Percentiles rank a stretch among this genome's conserved stretches.
Evolutionary conservation across 2,329 filamentous ascomycete species (phyloP).

Genomic region (Colletotrichum sublineola): DNA sequence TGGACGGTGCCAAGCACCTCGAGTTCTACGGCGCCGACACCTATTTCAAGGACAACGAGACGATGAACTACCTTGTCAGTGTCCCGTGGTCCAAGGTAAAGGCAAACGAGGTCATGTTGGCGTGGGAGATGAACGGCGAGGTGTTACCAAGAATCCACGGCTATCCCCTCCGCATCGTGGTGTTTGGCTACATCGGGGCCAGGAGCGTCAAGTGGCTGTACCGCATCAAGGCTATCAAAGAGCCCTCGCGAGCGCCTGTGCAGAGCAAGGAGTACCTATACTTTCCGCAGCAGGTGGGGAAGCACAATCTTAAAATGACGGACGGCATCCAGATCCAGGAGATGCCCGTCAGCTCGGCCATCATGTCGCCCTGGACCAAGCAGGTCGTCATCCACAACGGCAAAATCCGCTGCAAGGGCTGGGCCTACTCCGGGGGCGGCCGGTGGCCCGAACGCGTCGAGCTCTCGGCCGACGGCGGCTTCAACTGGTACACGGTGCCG

Average conservation of each 20-base stretch:
- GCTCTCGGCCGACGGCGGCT: conserved; percentile 72
- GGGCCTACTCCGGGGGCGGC: conserved; percentile 71
- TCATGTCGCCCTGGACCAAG: conserved; percentile 73
- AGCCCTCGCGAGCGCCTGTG: conserved; percentile 70
- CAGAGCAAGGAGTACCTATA: conserved; percentile 77
- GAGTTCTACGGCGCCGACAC: conserved; percentile 80
- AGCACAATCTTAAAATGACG: conserved; percentile 71
- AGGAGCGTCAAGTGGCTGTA: conserved; percentile 75
- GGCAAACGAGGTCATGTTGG: conserved; percentile 74
- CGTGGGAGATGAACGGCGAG: conserved; percentile 80
- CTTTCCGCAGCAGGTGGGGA: conserved; percentile 76
- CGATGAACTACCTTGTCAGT: conserved; percentile 76
- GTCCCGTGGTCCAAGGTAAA: conserved; percentile 78
- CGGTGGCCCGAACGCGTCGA: conserved; percentile 74
- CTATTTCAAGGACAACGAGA: conserved; percentile 77
- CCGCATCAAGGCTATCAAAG: conserved; percentile 72
- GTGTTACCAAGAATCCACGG: conserved; percentile 75
- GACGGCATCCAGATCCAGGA: conserved; percentile 78
- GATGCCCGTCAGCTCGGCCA: conserved; percentile 77
- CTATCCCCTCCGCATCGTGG: conserved; percentile 71
- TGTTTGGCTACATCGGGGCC: conserved; percentile 77
- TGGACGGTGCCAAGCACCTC: conserved; percentile 68
- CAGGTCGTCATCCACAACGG: conserved; percentile 73
- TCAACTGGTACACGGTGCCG: conserved; percentile 74
- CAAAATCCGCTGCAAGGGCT: conserved; percentile 67